Conservation (phyloP, 805 yeast genomes). For the Candida oleophila region DNA sequence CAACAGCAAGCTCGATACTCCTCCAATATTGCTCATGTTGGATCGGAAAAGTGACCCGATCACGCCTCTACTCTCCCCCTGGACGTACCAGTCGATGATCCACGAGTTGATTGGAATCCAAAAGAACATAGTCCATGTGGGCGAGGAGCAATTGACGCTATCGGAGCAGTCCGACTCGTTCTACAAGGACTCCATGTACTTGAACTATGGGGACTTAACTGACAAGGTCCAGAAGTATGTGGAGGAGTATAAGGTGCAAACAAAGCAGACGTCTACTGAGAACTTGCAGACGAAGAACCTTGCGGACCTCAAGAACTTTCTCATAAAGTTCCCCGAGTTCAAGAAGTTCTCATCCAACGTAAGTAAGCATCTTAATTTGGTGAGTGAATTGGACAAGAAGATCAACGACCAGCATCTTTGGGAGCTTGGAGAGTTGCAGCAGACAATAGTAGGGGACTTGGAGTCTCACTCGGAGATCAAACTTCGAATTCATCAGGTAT, state of each 20-base stretch:
- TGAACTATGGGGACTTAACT: conserved; percentile 93
- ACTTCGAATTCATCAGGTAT: conserved; percentile 52
- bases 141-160: conserved; percentile 51
- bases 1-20: conserved; percentile 57
- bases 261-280: conserved; percentile 60
- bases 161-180: conserved; percentile 70
- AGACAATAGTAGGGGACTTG: conserved; percentile 63
- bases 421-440: conserved; percentile 89
- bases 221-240: conserved; percentile 85
- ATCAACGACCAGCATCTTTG: conserved; percentile 67
- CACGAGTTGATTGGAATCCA: conserved; percentile 85
- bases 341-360: conserved; percentile 84
- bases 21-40: conserved; percentile 71
- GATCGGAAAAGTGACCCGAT: conserved; percentile 90
- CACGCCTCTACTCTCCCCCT: conserved; percentile 88
- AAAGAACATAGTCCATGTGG: conserved; percentile 75
- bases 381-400: conserved; percentile 78
- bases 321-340: conserved; percentile 93
- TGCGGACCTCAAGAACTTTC: conserved; percentile 85
- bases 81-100: conserved; percentile 98
- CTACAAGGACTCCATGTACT: conserved; percentile 75
- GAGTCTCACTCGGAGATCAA: conserved; percentile 42
- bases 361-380: conserved; percentile 87
- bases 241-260: conserved; percentile 73
- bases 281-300: conserved; percentile 66